phyloP scores from a whole-genome alignment of 805 yeast genomes.

The Barnettozyma vustinii region DNA sequence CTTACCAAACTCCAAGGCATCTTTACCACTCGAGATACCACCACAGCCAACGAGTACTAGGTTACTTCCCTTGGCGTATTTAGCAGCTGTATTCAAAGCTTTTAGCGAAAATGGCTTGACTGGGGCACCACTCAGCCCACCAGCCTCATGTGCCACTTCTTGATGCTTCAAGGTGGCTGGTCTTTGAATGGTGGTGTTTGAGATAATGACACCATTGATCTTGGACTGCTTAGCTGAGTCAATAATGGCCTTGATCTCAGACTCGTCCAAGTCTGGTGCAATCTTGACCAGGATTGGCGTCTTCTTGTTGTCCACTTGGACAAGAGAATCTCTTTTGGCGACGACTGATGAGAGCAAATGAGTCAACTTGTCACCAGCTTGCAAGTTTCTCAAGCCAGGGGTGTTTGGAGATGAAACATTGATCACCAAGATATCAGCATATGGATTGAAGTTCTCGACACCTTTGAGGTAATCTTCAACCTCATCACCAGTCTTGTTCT shows the following conservation, averaged over 20 bases:
- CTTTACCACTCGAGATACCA: constrained; percentile 82
- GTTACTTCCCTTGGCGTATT: constrained; percentile 67
- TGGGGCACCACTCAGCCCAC: constrained; percentile 93
- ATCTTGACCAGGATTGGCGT: constrained; percentile 89
- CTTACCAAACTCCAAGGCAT: constrained; percentile 84
- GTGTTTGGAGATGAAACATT: constrained; percentile 96
- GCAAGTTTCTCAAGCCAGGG: constrained; percentile 88
- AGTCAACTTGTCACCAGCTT: constrained; percentile 68
- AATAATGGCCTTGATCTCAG: constrained; percentile 79
- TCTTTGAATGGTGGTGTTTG: constrained; percentile 88
- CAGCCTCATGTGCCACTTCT: constrained; percentile 51
- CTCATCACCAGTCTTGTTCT: constrained; percentile 89
- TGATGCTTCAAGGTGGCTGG: constrained; percentile 56
- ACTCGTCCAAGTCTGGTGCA: constrained; percentile 86
- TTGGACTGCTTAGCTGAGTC: constrained; percentile 67
- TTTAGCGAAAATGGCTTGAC: constrained; percentile 71
- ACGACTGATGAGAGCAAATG: constrained; percentile 63
- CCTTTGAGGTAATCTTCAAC: constrained; percentile 81
- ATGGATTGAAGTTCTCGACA: constrained; percentile 72
- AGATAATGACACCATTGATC: constrained; percentile 87
- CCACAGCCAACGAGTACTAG: constrained; percentile 89
- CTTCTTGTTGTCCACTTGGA: constrained; percentile 35
- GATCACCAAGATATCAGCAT: constrained; percentile 84
- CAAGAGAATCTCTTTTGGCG: constrained; percentile 54
- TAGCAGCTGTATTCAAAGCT: constrained; percentile 67